A percentile compares a stretch with the other conserved stretches of the same genome.
phyloP scores from a whole-genome alignment of 768 basidiomycete genomes.

The Rossbeevera mucosa region DNA sequence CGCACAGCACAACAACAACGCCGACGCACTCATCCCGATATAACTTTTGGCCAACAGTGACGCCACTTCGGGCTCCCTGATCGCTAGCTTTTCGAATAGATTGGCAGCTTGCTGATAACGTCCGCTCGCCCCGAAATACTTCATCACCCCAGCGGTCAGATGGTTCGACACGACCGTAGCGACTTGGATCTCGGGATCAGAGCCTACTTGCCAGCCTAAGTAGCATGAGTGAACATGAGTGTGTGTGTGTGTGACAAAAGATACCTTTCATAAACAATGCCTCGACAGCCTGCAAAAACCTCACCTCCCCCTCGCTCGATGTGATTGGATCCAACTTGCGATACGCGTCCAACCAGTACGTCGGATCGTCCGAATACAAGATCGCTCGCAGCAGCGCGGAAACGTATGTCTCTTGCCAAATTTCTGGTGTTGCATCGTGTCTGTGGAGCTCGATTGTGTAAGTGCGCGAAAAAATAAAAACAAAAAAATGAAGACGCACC shows the following conservation, averaged over 20 bases:
- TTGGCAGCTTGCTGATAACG: conserved; percentile 86
- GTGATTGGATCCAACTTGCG: conserved; percentile 95
- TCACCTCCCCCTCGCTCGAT: conserved; percentile 78
- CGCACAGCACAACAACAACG: too few species aligned
- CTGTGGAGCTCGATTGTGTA: conserved; percentile 21
- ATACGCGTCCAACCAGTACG: conserved; percentile 87
- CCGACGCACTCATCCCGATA: conserved; percentile 88
- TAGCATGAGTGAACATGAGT: not conserved
- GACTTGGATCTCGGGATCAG: conserved; percentile 98
- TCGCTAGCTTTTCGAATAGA: conserved; percentile 85
- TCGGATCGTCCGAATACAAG: conserved; percentile 93
- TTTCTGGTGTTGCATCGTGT: conserved; percentile 83
- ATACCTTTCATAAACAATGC: conserved; percentile 81
- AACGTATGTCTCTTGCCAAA: conserved; percentile 98
- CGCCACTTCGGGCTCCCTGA: conserved; percentile 86
- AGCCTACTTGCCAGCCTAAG: conserved; percentile 95
- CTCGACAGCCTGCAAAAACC: conserved; percentile 89
- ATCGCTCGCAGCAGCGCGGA: conserved; percentile 89
- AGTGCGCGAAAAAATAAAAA: not conserved
- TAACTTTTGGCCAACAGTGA: conserved; percentile 85
- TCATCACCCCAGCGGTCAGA: conserved; percentile 89
- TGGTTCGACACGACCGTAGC: conserved; percentile 96
- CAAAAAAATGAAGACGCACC: conserved; percentile 51
- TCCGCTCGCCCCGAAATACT: conserved; percentile 93
- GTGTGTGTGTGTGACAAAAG: too few species aligned